Evolutionary conservation across 805 yeast species (phyloP), one percentile per base, ranked within the genome.

Genomic region (Torulaspora franciscae): DNA sequence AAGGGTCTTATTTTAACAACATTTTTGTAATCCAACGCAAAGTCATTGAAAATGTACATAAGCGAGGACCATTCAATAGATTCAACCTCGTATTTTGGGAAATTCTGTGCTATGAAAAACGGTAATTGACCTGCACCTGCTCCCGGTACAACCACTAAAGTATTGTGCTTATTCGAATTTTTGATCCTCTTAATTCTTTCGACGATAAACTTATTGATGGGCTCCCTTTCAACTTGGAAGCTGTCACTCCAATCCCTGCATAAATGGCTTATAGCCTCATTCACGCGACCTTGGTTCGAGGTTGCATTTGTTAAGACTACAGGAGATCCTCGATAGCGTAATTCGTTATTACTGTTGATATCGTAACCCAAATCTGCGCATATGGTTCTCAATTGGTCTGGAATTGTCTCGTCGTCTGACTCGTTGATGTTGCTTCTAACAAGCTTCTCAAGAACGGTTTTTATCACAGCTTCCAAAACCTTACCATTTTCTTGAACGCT

Each of bases 121-220:
- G 95, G 81, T 0, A 88, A 67, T 51, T 88, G 69, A 0, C 96
- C 96, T 22, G 85, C 69, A 0, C 98, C 98, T 1, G 93, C 78
- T 0, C 98, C 98, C 0, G 98, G 97, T 1, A 86, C 76, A 3
- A 90, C 65, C 0, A 87, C 72, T 9, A 77, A 64, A 0, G 85
- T 76, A 5, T 67, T 65, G 25, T 66, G 62, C 6, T 50, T 46
- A n/a, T 37, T 48, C 6, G 54, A 42, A 7, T 50, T 40, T 5
- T 48, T 48, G 70, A 50, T 51, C 3, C 52, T 40, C 3, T 63
- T 56, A 15, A 83, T 59, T 35, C 78, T 78, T 0, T 51, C 37
- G 1, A 59, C 54, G 11, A 87, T 70, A 50, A 80, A 88, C 1
- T 68, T 58, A 25, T 78, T 51, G 36, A 87, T 61, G 0, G 85